These are phyloP conservation scores for Coriolopsis trogii DNA, from an alignment of 1,284 basidiomycete species.

Conservation along the genomic window DNA sequence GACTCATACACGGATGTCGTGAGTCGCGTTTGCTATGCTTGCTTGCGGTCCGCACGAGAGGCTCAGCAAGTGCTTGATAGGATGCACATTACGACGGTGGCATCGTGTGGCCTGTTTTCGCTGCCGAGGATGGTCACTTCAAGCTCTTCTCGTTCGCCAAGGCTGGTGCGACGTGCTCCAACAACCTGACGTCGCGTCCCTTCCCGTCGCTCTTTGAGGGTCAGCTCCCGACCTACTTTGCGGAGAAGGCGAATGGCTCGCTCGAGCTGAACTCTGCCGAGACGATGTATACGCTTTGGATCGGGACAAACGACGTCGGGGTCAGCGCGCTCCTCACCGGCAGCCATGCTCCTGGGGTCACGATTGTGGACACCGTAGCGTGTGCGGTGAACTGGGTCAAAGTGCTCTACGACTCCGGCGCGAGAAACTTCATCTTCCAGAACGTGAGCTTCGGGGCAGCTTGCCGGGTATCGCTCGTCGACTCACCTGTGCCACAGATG, in stretches of 20 bases:
- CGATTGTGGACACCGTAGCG: constrained; percentile 42
- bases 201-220: constrained; percentile 42
- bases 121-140: constrained; percentile 41
- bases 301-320: constrained; percentile 52
- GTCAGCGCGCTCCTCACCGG: constrained; percentile 41
- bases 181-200: constrained; percentile 41
- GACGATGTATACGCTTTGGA: constrained; percentile 54
- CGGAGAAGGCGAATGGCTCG: constrained; percentile 32
- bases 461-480: neutral
- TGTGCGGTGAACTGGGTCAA: constrained; percentile 47
- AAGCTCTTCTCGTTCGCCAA: constrained; percentile 45
- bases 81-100: constrained; percentile 37
- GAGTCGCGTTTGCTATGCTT: no score
- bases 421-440: constrained; percentile 51
- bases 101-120: constrained; percentile 48
- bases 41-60: no score
- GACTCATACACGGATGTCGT: constrained; percentile 52
- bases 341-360: constrained; percentile 37
- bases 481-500: constrained; percentile 28
- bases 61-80: constrained; percentile 8
- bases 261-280: constrained; percentile 34
- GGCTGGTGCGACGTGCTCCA: constrained; percentile 48
- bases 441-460: constrained; percentile 39
- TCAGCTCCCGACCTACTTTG: constrained; percentile 42
- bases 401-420: constrained; percentile 44